phyloP scores from a whole-genome alignment of 2,329 filamentous ascomycete species.

The Paradendryphiella salina region DNA sequence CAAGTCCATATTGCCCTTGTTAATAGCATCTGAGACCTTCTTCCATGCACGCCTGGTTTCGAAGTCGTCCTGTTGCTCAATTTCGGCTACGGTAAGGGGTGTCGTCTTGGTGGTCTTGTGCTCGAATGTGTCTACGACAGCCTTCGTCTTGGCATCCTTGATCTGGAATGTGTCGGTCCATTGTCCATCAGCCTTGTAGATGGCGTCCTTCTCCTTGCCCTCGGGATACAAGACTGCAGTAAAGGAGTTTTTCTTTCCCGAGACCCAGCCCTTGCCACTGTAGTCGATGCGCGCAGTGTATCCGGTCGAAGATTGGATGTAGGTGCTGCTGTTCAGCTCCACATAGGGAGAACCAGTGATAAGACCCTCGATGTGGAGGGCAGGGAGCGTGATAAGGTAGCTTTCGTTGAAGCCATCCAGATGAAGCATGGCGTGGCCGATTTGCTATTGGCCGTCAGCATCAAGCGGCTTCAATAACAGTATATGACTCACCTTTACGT shows the following conservation, averaged over 20 bases:
- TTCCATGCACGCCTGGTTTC: constrained; percentile 88
- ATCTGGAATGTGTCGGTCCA: constrained; percentile 86
- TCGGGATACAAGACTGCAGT: constrained; percentile 72
- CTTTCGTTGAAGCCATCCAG: constrained; percentile 69
- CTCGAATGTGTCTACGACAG: constrained; percentile 51
- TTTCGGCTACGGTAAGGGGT: constrained; percentile 68
- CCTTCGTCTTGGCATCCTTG: constrained; percentile 63
- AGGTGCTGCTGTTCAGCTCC: constrained; percentile 82
- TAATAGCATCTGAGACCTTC: constrained; percentile 80
- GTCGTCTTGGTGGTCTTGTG: constrained; percentile 58
- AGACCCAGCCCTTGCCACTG: constrained; percentile 90
- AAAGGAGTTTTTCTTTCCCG: constrained; percentile 93
- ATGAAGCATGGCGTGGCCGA: constrained; percentile 83
- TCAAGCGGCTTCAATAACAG: no score
- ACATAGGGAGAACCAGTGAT: constrained; percentile 86
- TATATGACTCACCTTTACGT: constrained; percentile 64
- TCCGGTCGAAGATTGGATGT: constrained; percentile 83
- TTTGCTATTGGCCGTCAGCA: constrained; percentile 57
- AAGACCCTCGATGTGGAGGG: constrained; percentile 90
- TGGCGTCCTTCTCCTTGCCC: constrained; percentile 69
- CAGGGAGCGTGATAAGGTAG: constrained; percentile 89
- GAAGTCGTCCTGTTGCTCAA: constrained; percentile 81
- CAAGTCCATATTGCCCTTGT: constrained; percentile 79
- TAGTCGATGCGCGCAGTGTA: constrained; percentile 92
- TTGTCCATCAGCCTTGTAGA: constrained; percentile 84